phyloP scores from a whole-genome alignment of 2,329 filamentous ascomycete genomes.

The Cadophora malorum region DNA sequence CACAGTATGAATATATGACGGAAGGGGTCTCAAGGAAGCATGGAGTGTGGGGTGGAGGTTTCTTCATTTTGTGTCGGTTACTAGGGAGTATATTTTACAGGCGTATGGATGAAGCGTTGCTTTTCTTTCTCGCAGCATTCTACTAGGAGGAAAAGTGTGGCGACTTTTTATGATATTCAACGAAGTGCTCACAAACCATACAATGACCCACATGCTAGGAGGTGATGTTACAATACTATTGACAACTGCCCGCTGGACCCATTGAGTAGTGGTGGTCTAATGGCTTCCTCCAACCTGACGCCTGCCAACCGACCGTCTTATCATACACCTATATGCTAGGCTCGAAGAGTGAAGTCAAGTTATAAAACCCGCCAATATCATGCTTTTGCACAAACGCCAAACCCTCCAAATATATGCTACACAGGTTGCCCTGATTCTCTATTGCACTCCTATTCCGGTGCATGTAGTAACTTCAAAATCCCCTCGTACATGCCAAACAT shows the following conservation, averaged over 20 bases:
- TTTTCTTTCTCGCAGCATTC: slow-evolving; percentile 22
- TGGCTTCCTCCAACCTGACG: slow-evolving; percentile 19
- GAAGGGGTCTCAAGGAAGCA: slow-evolving; percentile 6
- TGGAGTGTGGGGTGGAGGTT: slow-evolving; percentile 15
- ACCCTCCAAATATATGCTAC: slow-evolving; percentile 29
- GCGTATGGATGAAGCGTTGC: slow-evolving; percentile 33
- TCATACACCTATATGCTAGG: slow-evolving; percentile 19
- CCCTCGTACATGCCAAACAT: slow-evolving; percentile 86
- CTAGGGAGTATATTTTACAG: slow-evolving; percentile 24
- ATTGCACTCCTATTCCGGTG: slow-evolving; percentile 35
- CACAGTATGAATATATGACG: slow-evolving; percentile 37
- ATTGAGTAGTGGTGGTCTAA: slow-evolving; percentile 22
- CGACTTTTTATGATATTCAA: slow-evolving; percentile 22
- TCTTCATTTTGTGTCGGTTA: slow-evolving; percentile 30
- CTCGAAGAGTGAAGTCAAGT: slow-evolving; percentile 24
- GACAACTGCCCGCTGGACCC: slow-evolving; percentile 13
- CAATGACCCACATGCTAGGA: background rate
- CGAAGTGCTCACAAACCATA: slow-evolving; percentile 15
- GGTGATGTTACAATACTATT: slow-evolving; percentile 22
- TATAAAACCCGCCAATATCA: slow-evolving; percentile 22
- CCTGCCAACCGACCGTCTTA: slow-evolving; percentile 13
- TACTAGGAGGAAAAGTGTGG: slow-evolving; percentile 27
- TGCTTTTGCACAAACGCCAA: slow-evolving; percentile 34
- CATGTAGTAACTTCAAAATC: slow-evolving; percentile 46
- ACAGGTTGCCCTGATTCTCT: slow-evolving; percentile 25